Percentiles rank a stretch among this genome's conserved stretches.
phyloP scores from a whole-genome alignment of 148 eudicot genomes.

The Rhododendron vialii region DNA sequence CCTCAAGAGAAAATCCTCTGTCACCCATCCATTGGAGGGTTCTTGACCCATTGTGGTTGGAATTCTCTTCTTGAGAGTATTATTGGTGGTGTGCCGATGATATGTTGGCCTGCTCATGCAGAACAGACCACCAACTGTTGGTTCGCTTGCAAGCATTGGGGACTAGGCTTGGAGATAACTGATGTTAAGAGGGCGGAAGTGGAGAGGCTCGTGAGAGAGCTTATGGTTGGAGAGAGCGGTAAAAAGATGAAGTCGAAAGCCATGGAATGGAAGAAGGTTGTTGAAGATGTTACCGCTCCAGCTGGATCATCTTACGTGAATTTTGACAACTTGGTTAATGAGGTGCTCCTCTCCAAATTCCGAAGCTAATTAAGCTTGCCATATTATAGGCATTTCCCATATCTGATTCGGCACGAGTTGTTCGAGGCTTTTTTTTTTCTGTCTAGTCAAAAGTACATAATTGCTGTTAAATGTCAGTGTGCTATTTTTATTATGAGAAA shows the following conservation, averaged over 20 bases:
- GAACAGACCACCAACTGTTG: constrained; percentile 33
- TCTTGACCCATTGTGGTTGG: constrained; percentile 46
- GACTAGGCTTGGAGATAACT: constrained; percentile 29
- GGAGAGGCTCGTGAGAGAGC: constrained; percentile 24
- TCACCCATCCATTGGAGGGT: constrained; percentile 31
- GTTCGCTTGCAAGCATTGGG: constrained; percentile 25
- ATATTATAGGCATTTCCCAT: too few species aligned
- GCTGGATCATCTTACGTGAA: constrained; percentile 19
- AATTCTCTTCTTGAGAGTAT: constrained; percentile 29
- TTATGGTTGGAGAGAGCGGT: constrained; percentile 34
- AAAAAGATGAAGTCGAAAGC: constrained; percentile 24
- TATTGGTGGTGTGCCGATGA: constrained; percentile 19
- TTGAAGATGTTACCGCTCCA: constrained; percentile 16
- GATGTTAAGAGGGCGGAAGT: constrained; percentile 14
- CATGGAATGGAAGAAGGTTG: constrained; percentile 27
- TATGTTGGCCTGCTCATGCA: constrained; percentile 30
- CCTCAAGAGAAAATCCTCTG: constrained; percentile 24
- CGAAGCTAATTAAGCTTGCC: neutral
- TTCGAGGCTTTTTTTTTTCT: too few species aligned
- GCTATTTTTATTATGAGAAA: too few species aligned
- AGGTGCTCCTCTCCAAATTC: constrained; percentile 14
- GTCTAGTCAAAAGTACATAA: too few species aligned
- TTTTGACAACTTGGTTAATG: constrained; percentile 13
- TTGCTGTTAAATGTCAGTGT: too few species aligned
- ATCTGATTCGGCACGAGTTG: too few species aligned